These are phyloP conservation scores for Neurospora intermedia DNA, from an alignment of 495 filamentous ascomycete species.

Conservation along the genomic window DNA sequence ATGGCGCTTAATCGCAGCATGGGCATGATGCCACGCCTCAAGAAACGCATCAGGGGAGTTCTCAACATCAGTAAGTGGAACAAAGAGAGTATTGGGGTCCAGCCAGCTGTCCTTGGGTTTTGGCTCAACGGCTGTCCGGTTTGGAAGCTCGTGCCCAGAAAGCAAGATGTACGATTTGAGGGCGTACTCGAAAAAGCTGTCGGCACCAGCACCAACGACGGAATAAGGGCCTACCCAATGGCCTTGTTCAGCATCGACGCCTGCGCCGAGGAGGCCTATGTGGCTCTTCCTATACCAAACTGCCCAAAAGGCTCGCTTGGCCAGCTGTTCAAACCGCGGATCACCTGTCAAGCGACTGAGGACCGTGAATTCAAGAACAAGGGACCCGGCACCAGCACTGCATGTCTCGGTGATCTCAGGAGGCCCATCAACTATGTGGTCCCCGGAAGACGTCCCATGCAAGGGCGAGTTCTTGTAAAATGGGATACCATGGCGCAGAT, in stretches of 20 bases:
- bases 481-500: constrained; percentile 81
- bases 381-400: constrained; percentile 87
- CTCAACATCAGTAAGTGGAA: constrained; percentile 49
- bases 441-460: constrained; percentile 31
- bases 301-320: constrained; percentile 88
- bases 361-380: constrained; percentile 86
- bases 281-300: constrained; percentile 81
- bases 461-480: constrained; percentile 77
- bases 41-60: constrained; percentile 70
- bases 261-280: constrained; percentile 80
- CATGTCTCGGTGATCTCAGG: constrained; percentile 89
- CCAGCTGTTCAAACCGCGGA: constrained; percentile 72
- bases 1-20: constrained; percentile 77
- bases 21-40: constrained; percentile 74
- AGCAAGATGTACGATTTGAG: constrained; percentile 86
- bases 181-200: constrained; percentile 98
- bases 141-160: constrained; percentile 54
- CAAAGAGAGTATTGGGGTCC: constrained; percentile 46
- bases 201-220: constrained; percentile 89
- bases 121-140: constrained; percentile 27
- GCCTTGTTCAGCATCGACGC: constrained; percentile 84
- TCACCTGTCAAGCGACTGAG: constrained; percentile 85
- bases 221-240: constrained; percentile 80
- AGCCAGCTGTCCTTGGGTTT: constrained; percentile 27
- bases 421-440: constrained; percentile 24